Base-by-base conservation (phyloP, 23 red algal species). In the Gracilaria gracilis region DNA sequence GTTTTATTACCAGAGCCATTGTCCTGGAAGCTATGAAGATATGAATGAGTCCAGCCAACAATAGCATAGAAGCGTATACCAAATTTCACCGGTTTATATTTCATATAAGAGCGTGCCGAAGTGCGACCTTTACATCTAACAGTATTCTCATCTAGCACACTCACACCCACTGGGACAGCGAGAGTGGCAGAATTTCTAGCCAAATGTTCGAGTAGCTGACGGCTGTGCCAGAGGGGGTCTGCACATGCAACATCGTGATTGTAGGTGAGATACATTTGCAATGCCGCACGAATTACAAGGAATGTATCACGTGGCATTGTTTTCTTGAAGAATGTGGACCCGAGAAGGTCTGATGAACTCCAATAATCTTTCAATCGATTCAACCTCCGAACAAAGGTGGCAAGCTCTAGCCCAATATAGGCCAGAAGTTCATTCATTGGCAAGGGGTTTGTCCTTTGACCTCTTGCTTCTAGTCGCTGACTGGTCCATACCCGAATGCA, bases 61-160 rank as follows among this genome's bases (percentile, higher is more conserved):
- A 77, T n/a, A 25, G 72, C 72, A n/a, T 77, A 77, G 72, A 77
- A 77, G 14, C 72, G 13, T 37, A 77, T 77, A 7, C 31, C 72
- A n/a, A 77, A 77, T 31, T 77, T 37, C 33, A 77, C 35, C n/a
- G n/a, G n/a, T n/a, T n/a, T n/a, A n/a, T n/a, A n/a, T n/a, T n/a
- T n/a, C n/a, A n/a, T n/a, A n/a, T 77, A 77, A 8, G 72, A 48
- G 24, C 72, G 72, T 25, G 28, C 72, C 13, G 72, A 11, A 13
- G 72, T 77, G 8, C 72, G 11, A 24, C 72, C 72, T 77, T 77
- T 77, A 40, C 31, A 77, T 44, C 72, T 44, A 9, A 77, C n/a
- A 8, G 72, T 77, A 77, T 77, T 77, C 46, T 77, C 72, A 77
- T 77, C 72, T 31, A 37, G 38, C 6, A n/a, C 13, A 31, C 72